A percentile compares a stretch with the other conserved stretches of the same genome.
Evolutionary conservation across 805 yeast genomes (phyloP).

Genomic region (Schwanniomyces sp.): DNA sequence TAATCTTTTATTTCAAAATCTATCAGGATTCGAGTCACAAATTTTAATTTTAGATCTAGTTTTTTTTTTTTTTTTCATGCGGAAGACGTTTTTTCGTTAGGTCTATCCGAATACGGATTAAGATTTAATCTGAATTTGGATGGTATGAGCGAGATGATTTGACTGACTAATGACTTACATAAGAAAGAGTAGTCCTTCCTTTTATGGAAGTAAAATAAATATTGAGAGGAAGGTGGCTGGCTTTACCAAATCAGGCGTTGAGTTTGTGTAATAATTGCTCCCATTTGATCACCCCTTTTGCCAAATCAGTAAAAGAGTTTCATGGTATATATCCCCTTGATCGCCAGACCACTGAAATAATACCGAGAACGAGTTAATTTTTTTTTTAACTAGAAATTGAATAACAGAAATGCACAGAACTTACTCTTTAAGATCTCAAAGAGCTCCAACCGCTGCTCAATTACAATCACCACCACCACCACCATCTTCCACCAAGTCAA

Average conservation of each 20-base stretch:
- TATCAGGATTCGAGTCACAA: not conserved
- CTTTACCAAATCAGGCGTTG: not conserved
- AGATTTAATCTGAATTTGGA: not conserved
- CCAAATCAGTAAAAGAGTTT: not conserved
- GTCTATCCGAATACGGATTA: not conserved
- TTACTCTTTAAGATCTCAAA: constrained; percentile 71
- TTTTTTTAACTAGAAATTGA: not conserved
- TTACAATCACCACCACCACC: constrained; percentile 81
- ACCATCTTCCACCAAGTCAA: constrained; percentile 67
- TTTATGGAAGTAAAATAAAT: not conserved
- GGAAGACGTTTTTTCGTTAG: not conserved
- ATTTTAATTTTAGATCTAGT: too few species aligned
- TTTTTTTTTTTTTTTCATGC: not conserved
- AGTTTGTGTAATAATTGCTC: constrained; percentile 5
- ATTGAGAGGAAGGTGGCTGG: constrained; percentile 4
- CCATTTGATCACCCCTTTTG: constrained; percentile 7
- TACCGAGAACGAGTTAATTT: not conserved
- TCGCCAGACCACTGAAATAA: constrained; percentile 3
- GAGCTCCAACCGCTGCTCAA: constrained; percentile 84
- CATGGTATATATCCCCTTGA: constrained; percentile 5
- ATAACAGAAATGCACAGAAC: constrained; percentile 69
- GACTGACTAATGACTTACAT: not conserved
- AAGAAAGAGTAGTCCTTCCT: constrained; percentile 1
- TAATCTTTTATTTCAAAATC: not conserved
- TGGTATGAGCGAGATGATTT: not conserved